These are phyloP conservation scores for Diaporthe sp. DNA, from an alignment of 2,329 filamentous ascomycete genomes.

Conservation along the genomic window DNA sequence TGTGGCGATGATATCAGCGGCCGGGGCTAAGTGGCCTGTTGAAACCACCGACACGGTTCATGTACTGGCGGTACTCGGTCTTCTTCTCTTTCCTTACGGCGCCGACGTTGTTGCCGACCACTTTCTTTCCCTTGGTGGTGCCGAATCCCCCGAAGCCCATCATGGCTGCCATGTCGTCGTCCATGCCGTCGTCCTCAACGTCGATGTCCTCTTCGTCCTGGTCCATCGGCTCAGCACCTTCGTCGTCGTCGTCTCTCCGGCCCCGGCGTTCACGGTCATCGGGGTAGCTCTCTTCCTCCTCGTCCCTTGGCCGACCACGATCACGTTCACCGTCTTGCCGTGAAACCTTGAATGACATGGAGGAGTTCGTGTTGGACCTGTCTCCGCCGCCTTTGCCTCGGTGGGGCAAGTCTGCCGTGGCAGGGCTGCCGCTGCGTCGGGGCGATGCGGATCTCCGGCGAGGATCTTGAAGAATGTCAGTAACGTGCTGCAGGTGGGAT, in stretches of 20 bases:
- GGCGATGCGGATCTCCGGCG: slow-evolving; percentile 57
- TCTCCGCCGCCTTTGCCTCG: slow-evolving; percentile 49
- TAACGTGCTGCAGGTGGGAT: neutral
- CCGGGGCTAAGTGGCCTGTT: slow-evolving; percentile 80
- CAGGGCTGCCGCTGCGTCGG: slow-evolving; percentile 43
- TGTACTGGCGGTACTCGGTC: slow-evolving; percentile 96
- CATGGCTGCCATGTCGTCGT: slow-evolving; percentile 79
- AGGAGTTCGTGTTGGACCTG: slow-evolving; percentile 38
- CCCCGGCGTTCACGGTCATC: slow-evolving; percentile 36
- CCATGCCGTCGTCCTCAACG: slow-evolving; percentile 76
- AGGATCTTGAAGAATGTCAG: slow-evolving; percentile 43
- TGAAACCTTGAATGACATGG: slow-evolving; percentile 56
- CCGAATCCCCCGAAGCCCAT: slow-evolving; percentile 94
- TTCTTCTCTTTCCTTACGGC: slow-evolving; percentile 93
- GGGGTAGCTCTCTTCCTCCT: slow-evolving; percentile 43
- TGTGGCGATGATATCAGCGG: slow-evolving; percentile 23
- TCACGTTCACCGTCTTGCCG: slow-evolving; percentile 47
- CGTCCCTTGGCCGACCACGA: slow-evolving; percentile 43
- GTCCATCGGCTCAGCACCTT: slow-evolving; percentile 49
- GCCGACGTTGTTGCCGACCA: slow-evolving; percentile 88
- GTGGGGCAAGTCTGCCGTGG: slow-evolving; percentile 51
- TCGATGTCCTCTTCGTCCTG: slow-evolving; percentile 65
- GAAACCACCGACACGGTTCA: slow-evolving; percentile 88
- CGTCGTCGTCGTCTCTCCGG: slow-evolving; percentile 31
- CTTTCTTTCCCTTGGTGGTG: slow-evolving; percentile 89